A percentile compares a stretch with the other conserved stretches of the same genome.
Conservation (phyloP, 129 eudicot genomes). For the Escallonia herrerae region DNA sequence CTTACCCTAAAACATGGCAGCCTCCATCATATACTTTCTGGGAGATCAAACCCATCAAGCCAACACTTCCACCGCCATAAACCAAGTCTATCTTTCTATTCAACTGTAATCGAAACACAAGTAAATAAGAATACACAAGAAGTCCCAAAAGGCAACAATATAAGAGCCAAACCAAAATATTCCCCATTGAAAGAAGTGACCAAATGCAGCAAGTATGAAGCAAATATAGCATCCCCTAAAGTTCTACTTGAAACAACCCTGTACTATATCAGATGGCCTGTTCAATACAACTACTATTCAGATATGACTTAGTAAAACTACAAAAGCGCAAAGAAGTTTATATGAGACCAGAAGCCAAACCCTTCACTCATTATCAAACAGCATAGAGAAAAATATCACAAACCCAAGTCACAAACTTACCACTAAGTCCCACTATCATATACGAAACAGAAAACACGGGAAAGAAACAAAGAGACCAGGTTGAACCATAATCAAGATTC, state of each 20-base stretch:
- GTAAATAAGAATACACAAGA: not conserved
- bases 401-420: constrained; percentile 7
- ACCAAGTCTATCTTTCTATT: constrained; percentile 83
- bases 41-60: constrained; percentile 86
- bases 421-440: not conserved
- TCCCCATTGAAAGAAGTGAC: not conserved
- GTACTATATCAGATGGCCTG: too few relatives aligned
- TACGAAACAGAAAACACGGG: not conserved
- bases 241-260: not conserved
- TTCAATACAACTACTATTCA: too few relatives aligned
- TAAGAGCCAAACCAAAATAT: not conserved
- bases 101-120: constrained; percentile 37
- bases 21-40: constrained; percentile 79
- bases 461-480: not conserved
- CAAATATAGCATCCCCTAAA: not conserved
- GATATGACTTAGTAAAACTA: too few relatives aligned
- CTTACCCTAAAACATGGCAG: constrained; percentile 94
- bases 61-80: constrained; percentile 98
- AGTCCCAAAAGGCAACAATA: not conserved
- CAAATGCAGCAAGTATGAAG: not conserved
- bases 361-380: not conserved
- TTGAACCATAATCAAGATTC: not conserved
- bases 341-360: not conserved
- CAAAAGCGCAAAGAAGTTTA: not conserved
- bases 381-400: not conserved